phyloP scores from a whole-genome alignment of 805 yeast species.

The Martiniozyma abietophila region DNA sequence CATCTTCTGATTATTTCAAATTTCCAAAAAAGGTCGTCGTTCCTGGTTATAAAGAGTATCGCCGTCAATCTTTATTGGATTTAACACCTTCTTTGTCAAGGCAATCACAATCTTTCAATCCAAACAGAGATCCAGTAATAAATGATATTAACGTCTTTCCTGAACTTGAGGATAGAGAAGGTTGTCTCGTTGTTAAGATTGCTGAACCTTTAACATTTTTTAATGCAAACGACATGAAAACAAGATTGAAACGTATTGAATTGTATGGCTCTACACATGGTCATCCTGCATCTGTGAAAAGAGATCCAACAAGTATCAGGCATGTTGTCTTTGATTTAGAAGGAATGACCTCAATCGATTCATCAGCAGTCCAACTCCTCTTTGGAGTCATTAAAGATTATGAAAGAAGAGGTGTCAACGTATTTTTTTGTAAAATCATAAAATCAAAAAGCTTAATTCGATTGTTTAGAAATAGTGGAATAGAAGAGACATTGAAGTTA shows the following conservation, averaged over 20 bases:
- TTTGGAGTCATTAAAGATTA: constrained; percentile 51
- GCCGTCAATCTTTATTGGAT: constrained; percentile 14
- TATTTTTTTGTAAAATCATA: constrained; percentile 56
- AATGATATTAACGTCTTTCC: constrained; percentile 7
- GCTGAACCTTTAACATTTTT: constrained; percentile 89
- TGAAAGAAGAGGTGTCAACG: constrained; percentile 41
- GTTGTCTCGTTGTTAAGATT: constrained; percentile 67
- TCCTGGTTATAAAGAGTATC: constrained; percentile 21
- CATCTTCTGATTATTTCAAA: constrained; percentile 8
- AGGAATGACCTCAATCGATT: constrained; percentile 76
- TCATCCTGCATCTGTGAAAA: constrained; percentile 51
- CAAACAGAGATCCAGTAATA: not conserved
- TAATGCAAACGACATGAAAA: constrained; percentile 67
- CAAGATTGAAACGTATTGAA: constrained; percentile 61
- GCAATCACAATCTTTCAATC: constrained; percentile 2
- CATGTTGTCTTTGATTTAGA: constrained; percentile 66
- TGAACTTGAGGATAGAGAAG: constrained; percentile 44
- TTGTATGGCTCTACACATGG: constrained; percentile 62
- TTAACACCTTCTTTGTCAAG: not conserved
- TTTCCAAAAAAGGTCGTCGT: constrained; percentile 16
- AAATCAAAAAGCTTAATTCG: constrained; percentile 35
- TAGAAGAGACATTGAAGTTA: constrained; percentile 28
- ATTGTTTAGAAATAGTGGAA: constrained; percentile 49
- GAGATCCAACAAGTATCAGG: constrained; percentile 33
- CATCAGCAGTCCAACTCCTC: constrained; percentile 70